Conservation (phyloP, 148 eudicot genomes). For the Rhododendron griersonianum region DNA sequence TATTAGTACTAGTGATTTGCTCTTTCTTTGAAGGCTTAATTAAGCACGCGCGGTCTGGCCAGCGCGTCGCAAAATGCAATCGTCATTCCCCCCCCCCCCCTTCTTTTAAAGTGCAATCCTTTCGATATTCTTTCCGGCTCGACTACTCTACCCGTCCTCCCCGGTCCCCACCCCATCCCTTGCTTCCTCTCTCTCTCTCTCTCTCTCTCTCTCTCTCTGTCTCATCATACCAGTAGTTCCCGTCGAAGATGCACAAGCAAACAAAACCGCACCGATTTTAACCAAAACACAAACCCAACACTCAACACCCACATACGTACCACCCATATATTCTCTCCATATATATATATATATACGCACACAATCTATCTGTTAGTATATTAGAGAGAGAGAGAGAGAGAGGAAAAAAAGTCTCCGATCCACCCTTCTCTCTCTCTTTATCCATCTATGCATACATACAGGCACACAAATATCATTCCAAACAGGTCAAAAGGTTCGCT, state of each 20-base stretch:
- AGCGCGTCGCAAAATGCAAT: not conserved
- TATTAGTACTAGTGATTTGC: too few species aligned
- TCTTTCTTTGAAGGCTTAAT: too few species aligned
- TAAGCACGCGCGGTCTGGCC: not conserved
- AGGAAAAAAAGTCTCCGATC: not conserved
- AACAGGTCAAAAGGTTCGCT: conserved; percentile 10
- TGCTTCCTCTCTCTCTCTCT: conserved; percentile 23
- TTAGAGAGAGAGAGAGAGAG: not conserved
- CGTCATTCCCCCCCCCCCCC: not conserved
- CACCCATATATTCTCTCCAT: too few species aligned
- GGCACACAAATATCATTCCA: not conserved
- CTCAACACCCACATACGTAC: not conserved
- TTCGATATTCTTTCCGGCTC: conserved; percentile 60
- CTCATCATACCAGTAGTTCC: conserved; percentile 16
- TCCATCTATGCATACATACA: not conserved
- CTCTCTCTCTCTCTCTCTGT: conserved; percentile 11
- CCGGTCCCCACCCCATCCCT: conserved; percentile 24
- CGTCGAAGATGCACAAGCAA: conserved; percentile 5
- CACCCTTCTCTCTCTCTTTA: not conserved
- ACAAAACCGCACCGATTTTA: conserved; percentile 5
- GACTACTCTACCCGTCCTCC: conserved; percentile 28
- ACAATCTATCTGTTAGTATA: conserved; percentile 1
- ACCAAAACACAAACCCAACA: not conserved
- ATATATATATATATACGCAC: not conserved
- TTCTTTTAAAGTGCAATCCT: not conserved